Evolutionary conservation across 768 basidiomycete species (phyloP).

Genomic region (Boletus huronensis): DNA sequence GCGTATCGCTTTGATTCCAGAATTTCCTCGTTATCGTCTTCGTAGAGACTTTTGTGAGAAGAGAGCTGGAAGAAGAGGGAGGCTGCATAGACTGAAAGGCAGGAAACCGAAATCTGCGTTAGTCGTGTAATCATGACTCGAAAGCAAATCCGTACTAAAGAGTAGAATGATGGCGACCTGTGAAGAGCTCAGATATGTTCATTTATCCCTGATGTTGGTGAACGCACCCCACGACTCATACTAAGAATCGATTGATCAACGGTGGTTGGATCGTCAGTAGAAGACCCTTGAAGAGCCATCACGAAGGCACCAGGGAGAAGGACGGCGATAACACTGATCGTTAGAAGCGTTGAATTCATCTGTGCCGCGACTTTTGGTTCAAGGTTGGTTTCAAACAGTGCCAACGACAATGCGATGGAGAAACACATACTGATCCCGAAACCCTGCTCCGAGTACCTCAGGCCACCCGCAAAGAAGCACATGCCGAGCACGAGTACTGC

Average conservation of each 20-base stretch:
- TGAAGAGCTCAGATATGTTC: conserved; percentile 1
- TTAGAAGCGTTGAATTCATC: conserved; percentile 69
- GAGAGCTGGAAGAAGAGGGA: conserved; percentile 79
- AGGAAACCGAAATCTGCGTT: conserved; percentile 1
- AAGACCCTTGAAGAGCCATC: conserved; percentile 42
- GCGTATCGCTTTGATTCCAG: conserved; percentile 39
- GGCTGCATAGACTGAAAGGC: conserved; percentile 58
- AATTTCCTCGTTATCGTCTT: conserved; percentile 39
- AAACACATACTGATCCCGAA: conserved; percentile 60
- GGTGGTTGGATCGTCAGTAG: conserved; percentile 15
- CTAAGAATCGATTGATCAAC: conserved; percentile 51
- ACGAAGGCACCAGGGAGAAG: conserved; percentile 76
- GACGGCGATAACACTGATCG: conserved; percentile 75
- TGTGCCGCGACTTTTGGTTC: conserved; percentile 61
- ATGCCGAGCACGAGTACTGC: conserved; percentile 81
- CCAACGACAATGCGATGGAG: neutral
- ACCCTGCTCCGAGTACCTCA: conserved; percentile 73
- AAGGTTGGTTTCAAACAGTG: neutral
- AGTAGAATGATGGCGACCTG: conserved; percentile 76
- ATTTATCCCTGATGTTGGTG: neutral
- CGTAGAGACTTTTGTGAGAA: conserved; percentile 73
- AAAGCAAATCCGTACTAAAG: conserved; percentile 49
- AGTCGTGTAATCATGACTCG: neutral
- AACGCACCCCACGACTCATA: conserved; percentile 74
- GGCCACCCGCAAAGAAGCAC: conserved; percentile 80